Base-by-base conservation (phyloP, 192 early-diverging fungal species). In the Tieghemiomyces parasiticus region DNA sequence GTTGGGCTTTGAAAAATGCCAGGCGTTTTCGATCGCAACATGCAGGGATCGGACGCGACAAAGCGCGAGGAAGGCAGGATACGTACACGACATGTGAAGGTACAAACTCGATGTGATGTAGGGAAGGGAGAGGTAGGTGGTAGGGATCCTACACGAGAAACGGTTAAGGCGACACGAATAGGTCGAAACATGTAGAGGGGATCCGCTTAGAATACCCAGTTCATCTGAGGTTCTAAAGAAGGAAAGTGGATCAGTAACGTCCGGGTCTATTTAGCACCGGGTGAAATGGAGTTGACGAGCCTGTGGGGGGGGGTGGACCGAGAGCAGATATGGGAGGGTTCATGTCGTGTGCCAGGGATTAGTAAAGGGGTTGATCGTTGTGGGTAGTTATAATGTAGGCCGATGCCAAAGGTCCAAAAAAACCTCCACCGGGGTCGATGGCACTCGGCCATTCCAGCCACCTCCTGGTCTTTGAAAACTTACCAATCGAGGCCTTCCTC, bases 401-500 rank as follows among this genome's bases (percentile, higher is more conserved):
- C 22, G 13, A 14, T 35, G 10, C 34, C 13, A 19, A 25, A 31
- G 33, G 24, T 6, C 4, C 1, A 1, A 22, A 6, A 22, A 24
- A 22, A 1, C 34, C 35, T 9, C 4, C 4, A 22, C 20, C 47
- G 20, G n/a, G 31, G 20, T 38, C 3, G n/a, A 35, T 58, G 1
- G 0, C 0, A 2, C 24, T 20, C 2, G 35, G 10, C 49, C 49
- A 2, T 22, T 2, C 2, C 10, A 20, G 12, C 13, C 22, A 12
- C 2, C 24, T 4, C 22, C 22, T 3, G 16, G 45, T 14, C 45
- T 46, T 10, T 3, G 22, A 25, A 3, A 20, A 78, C 81, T 71
- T 82, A 81, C 95, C 93, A 96, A 71, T 96, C 93, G 69, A 98
- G 70, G 14, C 86, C 87, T 65, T 93, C 93, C 49, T 80, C 85